Conservation (phyloP, 2,329 filamentous ascomycete species). For the Seiridium cupressi region DNA sequence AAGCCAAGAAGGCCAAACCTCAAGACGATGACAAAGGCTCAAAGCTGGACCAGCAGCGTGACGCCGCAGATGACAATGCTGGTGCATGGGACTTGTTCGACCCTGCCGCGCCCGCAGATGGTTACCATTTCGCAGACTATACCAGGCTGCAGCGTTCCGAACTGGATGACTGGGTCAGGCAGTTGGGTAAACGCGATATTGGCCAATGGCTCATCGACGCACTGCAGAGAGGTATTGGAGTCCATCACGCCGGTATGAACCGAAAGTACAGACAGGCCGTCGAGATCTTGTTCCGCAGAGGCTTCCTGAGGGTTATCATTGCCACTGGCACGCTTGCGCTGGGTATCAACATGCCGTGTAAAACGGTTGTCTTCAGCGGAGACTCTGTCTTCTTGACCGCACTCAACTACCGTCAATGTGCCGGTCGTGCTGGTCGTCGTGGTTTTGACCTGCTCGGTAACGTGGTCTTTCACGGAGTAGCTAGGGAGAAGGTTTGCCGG, state of each 20-base stretch:
- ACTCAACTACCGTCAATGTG: slow-evolving; percentile 73
- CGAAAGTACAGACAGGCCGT: slow-evolving; percentile 71
- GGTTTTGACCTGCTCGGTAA: slow-evolving; percentile 81
- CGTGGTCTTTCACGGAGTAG: slow-evolving; percentile 72
- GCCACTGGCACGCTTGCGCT: slow-evolving; percentile 75
- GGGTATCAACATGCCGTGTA: slow-evolving; percentile 83
- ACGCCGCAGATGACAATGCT: slow-evolving; percentile 52
- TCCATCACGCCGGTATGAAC: slow-evolving; percentile 81
- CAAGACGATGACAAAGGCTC: slow-evolving; percentile 43
- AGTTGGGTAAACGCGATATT: slow-evolving; percentile 51
- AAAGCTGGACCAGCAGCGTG: slow-evolving; percentile 56
- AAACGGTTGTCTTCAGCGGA: slow-evolving; percentile 74
- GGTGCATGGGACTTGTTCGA: slow-evolving; percentile 65
- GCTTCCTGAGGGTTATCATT: slow-evolving; percentile 68
- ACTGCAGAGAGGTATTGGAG: slow-evolving; percentile 66
- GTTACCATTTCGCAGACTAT: slow-evolving; percentile 65
- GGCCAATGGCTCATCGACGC: slow-evolving; percentile 55
- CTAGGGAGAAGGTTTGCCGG: slow-evolving; percentile 58
- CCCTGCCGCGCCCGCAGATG: slow-evolving; percentile 59
- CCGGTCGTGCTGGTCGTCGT: slow-evolving; percentile 75
- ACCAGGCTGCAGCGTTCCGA: slow-evolving; percentile 58
- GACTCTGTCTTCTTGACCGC: slow-evolving; percentile 73
- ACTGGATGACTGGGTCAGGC: slow-evolving; percentile 50
- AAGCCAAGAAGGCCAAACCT: slow-evolving; percentile 36
- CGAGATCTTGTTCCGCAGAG: slow-evolving; percentile 72